Evolutionary conservation across 2,329 filamentous ascomycete species (phyloP), one percentile per base, ranked within the genome.

Genomic region (Dendrostoma leiphaemia): DNA sequence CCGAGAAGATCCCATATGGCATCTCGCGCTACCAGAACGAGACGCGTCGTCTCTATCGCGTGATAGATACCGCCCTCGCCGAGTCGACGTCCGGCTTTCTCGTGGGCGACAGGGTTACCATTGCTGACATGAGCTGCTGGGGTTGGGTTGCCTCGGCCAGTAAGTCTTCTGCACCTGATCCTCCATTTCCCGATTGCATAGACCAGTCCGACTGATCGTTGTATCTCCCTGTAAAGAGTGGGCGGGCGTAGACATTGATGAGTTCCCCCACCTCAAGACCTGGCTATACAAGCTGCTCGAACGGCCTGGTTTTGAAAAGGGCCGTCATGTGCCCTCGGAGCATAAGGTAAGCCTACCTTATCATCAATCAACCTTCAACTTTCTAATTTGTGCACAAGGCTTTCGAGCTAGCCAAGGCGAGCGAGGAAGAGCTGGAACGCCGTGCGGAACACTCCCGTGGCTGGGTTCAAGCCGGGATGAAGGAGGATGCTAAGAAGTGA

Each of bases 1-100:
- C 90, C 0, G 88, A 92, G 67, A 84, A 82, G 68, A 93, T 96
- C 63, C 77, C 86, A 64, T 96, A 96, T 67, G 90, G 88, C 59
- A 83, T 95, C 52, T 84, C 89, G 65, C 82, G 91, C 45, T 96
- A 96, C 73, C 75, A 79, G 65, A 94, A 90, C 67, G 91, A 96
- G 74, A 90, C 88, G 0, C 80, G 86, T n/a, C 85, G 91, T 13
- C 77, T 96, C 2, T 51, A 38, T 73, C 78, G 84, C 48, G 86
- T 91, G 19, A 74, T 96, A 56, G 86, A 96, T 65, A 83, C 80
- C 45, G 85, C 91, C 52, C 81, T 96, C 40, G 69, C 73, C 59
- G 76, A 78, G 64, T 79, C 78, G 5, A 66, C 69, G 3, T 81
- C 77, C 0, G 81, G 80, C 12, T 87, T 78, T 66, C 71, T 87